A percentile compares a stretch with the other conserved stretches of the same genome.
phyloP scores from a whole-genome alignment of 768 basidiomycete genomes.

The Suillus subalutaceus region DNA sequence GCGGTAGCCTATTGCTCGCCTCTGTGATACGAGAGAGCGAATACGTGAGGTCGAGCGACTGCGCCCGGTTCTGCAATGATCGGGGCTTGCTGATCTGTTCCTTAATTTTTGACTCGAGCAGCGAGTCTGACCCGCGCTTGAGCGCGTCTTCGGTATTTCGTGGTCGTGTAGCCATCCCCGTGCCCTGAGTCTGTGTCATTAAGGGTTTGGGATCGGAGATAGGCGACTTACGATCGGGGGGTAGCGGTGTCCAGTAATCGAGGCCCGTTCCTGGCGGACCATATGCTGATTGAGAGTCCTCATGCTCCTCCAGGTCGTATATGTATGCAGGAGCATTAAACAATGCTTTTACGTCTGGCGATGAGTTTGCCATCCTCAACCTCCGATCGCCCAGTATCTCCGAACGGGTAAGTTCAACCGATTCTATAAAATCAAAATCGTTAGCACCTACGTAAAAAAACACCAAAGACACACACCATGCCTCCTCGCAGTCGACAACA shows the following conservation, averaged over 20 bases:
- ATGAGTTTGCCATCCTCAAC: constrained; percentile 83
- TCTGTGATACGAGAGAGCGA: constrained; percentile 85
- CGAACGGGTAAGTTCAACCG: constrained; percentile 72
- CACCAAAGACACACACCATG: constrained; percentile 48
- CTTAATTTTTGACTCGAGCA: constrained; percentile 82
- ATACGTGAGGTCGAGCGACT: constrained; percentile 85
- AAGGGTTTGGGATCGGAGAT: constrained; percentile 13
- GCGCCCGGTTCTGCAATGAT: constrained; percentile 83
- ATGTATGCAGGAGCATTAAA: constrained; percentile 88
- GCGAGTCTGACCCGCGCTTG: constrained; percentile 83
- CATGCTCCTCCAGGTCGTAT: constrained; percentile 75
- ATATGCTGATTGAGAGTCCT: constrained; percentile 65
- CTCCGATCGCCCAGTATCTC: constrained; percentile 72
- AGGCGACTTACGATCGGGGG: constrained; percentile 64
- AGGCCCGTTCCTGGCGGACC: constrained; percentile 49
- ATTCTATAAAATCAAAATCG: constrained; percentile 49
- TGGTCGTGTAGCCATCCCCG: constrained; percentile 67
- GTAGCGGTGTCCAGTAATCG: constrained; percentile 79
- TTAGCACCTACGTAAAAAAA: constrained; percentile 27
- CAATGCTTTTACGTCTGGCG: constrained; percentile 93
- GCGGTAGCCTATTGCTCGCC: constrained; percentile 58
- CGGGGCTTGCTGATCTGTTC: constrained; percentile 77
- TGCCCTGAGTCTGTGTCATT: constrained; percentile 47
- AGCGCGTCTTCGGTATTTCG: constrained; percentile 74
- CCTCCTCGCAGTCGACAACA: constrained; percentile 77